Conservation (phyloP, 305 asterid species). For the Fraxinus velutina region DNA sequence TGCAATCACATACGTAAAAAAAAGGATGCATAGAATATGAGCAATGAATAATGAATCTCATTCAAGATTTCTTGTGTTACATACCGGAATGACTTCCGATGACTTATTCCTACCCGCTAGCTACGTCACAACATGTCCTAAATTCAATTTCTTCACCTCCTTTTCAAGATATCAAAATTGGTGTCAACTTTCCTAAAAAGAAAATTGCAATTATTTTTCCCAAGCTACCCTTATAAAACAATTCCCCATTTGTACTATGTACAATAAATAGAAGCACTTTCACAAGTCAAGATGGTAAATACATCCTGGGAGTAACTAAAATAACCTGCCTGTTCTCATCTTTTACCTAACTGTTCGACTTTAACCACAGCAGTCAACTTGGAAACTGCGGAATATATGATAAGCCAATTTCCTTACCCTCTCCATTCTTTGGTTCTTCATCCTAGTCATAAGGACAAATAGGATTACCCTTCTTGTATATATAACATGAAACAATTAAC, state of each 20-base stretch:
- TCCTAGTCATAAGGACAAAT: background rate
- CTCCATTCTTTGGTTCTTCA: background rate
- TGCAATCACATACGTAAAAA: background rate
- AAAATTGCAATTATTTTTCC: background rate
- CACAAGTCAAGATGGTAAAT: background rate
- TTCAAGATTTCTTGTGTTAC: background rate
- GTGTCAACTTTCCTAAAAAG: background rate
- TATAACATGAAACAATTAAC: background rate
- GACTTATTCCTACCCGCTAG: background rate
- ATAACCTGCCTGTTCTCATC: background rate
- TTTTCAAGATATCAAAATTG: background rate
- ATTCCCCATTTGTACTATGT: background rate
- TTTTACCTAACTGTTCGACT: background rate
- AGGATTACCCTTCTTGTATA: background rate
- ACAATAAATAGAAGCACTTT: background rate
- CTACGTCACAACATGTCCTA: background rate
- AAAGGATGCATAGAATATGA: background rate
- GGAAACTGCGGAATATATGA: background rate
- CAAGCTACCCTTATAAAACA: background rate
- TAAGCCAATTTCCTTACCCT: background rate
- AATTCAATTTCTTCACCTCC: background rate
- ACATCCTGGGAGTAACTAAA: background rate
- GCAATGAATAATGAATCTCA: background rate
- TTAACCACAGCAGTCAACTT: background rate
- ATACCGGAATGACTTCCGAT: background rate